Percentiles rank a stretch among this genome's conserved stretches.
Evolutionary conservation across 371 early-diverging fungal genomes (phyloP).

Genomic region (Mortierella sp.): DNA sequence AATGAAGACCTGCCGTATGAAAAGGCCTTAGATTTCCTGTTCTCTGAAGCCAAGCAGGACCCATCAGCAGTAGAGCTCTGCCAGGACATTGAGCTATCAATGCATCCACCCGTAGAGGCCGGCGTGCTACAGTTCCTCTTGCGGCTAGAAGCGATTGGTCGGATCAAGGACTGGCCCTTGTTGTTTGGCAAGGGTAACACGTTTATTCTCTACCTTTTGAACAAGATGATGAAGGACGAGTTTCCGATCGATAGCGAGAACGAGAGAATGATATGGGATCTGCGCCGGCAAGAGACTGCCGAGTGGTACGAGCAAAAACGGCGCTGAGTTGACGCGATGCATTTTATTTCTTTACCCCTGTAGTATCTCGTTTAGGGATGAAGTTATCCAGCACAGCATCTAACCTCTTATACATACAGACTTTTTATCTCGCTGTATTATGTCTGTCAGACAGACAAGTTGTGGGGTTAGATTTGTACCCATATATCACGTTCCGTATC

Average conservation of each 20-base stretch:
- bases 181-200: constrained; percentile 38
- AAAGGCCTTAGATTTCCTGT: constrained; percentile 28
- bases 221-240: constrained; percentile 24
- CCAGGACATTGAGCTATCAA: constrained; percentile 16
- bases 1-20: constrained; percentile 10
- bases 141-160: constrained; percentile 28
- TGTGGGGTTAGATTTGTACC: too few species aligned
- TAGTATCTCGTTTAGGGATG: too few species aligned
- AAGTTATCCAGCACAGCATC: too few species aligned
- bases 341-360: too few species aligned
- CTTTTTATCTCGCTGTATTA: too few species aligned
- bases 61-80: constrained; percentile 24
- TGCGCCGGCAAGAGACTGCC: constrained; percentile 14
- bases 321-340: too few species aligned
- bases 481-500: too few species aligned
- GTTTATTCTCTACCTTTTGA: constrained; percentile 32
- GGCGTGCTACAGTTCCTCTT: constrained; percentile 34
- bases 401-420: too few species aligned
- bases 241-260: constrained; percentile 13
- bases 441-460: too few species aligned
- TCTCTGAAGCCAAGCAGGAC: constrained; percentile 12
- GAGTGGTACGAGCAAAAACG: constrained; percentile 8
- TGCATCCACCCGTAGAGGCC: constrained; percentile 25
- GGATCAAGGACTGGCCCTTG: constrained; percentile 37
- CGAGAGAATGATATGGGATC: constrained; percentile 33